Conservation (phyloP, 805 yeast genomes). For the Monosporozyma unispora region DNA sequence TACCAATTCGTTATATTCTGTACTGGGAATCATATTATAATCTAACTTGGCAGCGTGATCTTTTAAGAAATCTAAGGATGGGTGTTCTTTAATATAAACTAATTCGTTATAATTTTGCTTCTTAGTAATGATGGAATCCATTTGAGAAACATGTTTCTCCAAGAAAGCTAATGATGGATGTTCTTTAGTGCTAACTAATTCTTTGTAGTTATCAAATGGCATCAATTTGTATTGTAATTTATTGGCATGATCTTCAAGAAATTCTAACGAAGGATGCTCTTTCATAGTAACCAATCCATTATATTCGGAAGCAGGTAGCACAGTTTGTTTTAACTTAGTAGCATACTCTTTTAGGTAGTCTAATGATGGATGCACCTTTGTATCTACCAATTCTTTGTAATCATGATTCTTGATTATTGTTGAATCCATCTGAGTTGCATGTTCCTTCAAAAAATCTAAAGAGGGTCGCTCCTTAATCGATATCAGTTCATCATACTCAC, state of each 20-base stretch:
- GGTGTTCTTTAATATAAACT: background rate
- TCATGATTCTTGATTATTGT: background rate
- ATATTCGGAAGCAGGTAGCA: background rate
- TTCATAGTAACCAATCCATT: background rate
- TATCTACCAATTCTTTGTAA: background rate
- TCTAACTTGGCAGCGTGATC: background rate
- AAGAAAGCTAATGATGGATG: conserved; percentile 5
- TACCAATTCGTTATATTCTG: conserved; percentile 9
- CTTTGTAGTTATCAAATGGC: conserved; percentile 3
- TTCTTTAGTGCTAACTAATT: conserved; percentile 4
- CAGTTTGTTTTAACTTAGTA: background rate
- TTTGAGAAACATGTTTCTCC: background rate
- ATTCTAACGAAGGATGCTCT: conserved; percentile 3
- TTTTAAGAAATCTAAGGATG: background rate
- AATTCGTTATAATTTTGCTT: conserved; percentile 2
- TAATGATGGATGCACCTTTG: conserved; percentile 7
- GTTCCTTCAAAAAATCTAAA: conserved; percentile 18
- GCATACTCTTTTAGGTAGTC: conserved; percentile 12
- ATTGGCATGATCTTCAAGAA: conserved; percentile 3
- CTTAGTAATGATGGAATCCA: background rate
- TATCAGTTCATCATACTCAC: conserved; percentile 1
- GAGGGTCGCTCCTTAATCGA: conserved; percentile 13
- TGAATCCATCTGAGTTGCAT: conserved; percentile 10
- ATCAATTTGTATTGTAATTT: conserved; percentile 5
- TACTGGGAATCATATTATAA: conserved; percentile 6